phyloP scores from a whole-genome alignment of 139 green algal genomes.

The Nannochloris sp. region DNA sequence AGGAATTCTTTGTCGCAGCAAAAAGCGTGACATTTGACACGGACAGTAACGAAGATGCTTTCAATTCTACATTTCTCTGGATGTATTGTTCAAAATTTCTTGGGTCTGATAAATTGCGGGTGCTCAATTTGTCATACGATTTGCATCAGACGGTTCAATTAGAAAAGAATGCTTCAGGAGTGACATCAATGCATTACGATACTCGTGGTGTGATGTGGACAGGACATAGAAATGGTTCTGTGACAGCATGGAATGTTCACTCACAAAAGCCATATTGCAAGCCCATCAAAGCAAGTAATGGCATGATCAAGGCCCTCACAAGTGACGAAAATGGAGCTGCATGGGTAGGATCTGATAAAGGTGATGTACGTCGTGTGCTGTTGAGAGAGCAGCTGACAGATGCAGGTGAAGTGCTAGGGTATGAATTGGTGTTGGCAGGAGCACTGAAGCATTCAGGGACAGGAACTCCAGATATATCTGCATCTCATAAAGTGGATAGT shows the following conservation, averaged over 20 bases:
- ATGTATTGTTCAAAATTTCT: not conserved
- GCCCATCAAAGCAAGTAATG: conserved; percentile 7
- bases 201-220: conserved; percentile 28
- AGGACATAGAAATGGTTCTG: conserved; percentile 25
- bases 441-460: not conserved
- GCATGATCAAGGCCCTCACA: conserved; percentile 5
- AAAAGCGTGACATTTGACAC: not conserved
- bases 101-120: not conserved
- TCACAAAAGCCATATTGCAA: not conserved
- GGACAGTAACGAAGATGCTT: not conserved
- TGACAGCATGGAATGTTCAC: conserved; percentile 21
- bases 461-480: not conserved
- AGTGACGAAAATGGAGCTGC: conserved; percentile 19
- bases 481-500: not conserved
- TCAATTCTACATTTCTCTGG: not conserved
- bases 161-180: not conserved
- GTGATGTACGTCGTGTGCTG: conserved; percentile 4
- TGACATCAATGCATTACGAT: conserved; percentile 32
- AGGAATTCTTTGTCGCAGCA: not conserved
- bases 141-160: conserved; percentile 1
- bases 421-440: conserved; percentile 5
- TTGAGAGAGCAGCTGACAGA: not conserved
- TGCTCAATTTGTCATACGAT: not conserved
- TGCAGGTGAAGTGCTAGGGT: not conserved
- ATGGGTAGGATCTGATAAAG: conserved; percentile 23